Base-by-base conservation (phyloP, 2,329 filamentous ascomycete species). In the Zymoseptoria tritici region DNA sequence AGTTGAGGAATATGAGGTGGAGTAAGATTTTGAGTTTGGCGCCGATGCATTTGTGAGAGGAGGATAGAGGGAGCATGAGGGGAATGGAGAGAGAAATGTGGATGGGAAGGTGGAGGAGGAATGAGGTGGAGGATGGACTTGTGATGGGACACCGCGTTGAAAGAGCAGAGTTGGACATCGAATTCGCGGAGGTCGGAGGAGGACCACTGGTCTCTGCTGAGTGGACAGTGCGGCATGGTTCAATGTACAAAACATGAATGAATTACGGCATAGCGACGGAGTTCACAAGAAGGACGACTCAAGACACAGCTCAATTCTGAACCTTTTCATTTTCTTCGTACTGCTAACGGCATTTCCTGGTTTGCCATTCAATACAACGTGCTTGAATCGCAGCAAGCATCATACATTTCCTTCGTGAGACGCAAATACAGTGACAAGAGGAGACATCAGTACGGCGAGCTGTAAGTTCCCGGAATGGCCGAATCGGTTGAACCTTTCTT, bases 21-120 rank as follows among this genome's bases (percentile, higher is more conserved):
- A 96, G 91, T 70, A 99, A 97, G 84, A 97, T 99, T 70, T 77
- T 99, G 73, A 96, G 90, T 68, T 84, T 99, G 82, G 94, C 94
- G 57, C 93, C 94, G 53, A 86, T 89, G 83, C 85, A 90, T 76
- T 77, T 89, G 74, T 89, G 83, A 76, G 54, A 20, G 26, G 26
- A 21, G 52, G 21, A 22, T 22, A 20, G 55, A 29, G n/a, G 21
- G 22, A 54, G 19, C 42, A 53, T 4, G 22, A 52, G 8, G 16
- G 26, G 57, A n/a, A 36, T 52, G 42, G 26, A 29, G n/a, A 58
- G 56, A 49, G 24, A 4, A 9, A 42, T 6, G 49, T n/a, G 4
- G 20, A 21, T 22, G 50, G 50, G 50, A 13, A 22, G 20, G 50
- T 22, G 13, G 13, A 9, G 19, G 13, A 9, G 50, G 16, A 16